Evolutionary conservation across 495 filamentous ascomycete species (phyloP), one percentile per base, ranked within the genome.

Genomic region (Collariella sp.): DNA sequence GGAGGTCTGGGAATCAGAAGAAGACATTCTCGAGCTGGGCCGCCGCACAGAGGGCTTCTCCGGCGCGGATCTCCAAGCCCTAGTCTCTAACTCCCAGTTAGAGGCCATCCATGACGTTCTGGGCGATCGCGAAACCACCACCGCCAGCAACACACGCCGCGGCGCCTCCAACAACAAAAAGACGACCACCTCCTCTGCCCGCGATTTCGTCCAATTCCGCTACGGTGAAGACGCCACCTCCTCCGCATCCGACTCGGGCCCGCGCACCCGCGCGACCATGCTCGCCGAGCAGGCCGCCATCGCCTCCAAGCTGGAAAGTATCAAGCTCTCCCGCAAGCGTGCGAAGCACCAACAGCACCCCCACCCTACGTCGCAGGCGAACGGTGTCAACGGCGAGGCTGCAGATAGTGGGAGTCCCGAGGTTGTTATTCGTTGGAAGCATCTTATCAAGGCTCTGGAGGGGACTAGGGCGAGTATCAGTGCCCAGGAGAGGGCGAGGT

Each of bases 101-200:
- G 94, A 97, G 68, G 93, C 93, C 23, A 94, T 98, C 53, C 93
- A 98, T 56, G 90, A 95, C 55, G 81, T 91, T 2, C 79, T 98
- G 3, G 85, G 83, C 12, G 86, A 88, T 55, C 73, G 74, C 0
- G 75, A 79, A n/a, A 9, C 23, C 19, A 52, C 61, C 12, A 57
- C 66, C 23, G 57, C 52, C 23, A 64, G 58, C 12, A 69, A 70
- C 56, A 76, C 57, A 62, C 7, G 72, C 63, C 12, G 40, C 56
- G 5, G 39, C 42, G 50, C 31, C 19, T 26, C 41, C 15, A 18
- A n/a, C 39, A 5, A 39, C 5, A 46, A 46, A 11, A 46, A 46
- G 12, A 18, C 7, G 7, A 6, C 40, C 2, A 2, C 29, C 19
- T 2, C 20, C 13, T 16, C 43, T 23, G 13, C 42, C 5, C 19